Conservation (phyloP, 2,329 filamentous ascomycete genomes). For the Sclerotinia spermophila region DNA sequence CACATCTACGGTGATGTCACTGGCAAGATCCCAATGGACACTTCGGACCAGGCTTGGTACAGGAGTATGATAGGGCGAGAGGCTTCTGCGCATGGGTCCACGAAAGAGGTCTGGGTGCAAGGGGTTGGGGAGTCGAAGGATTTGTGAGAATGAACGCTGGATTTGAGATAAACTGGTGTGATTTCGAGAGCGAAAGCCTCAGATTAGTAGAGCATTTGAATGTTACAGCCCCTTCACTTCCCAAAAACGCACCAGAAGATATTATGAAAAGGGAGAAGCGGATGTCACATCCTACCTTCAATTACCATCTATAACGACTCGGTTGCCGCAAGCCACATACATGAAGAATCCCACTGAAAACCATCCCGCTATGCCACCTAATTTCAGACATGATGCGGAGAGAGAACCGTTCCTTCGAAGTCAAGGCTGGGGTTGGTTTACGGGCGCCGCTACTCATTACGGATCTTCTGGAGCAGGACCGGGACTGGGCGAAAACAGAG, state of each 20-base stretch:
- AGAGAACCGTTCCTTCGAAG: conserved; percentile 42
- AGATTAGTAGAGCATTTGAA: conserved; percentile 45
- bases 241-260: conserved; percentile 17
- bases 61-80: conserved; percentile 47
- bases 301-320: conserved; percentile 40
- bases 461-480: conserved; percentile 40
- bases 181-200: conserved; percentile 45
- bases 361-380: conserved; percentile 38
- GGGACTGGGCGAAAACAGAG: conserved; percentile 43
- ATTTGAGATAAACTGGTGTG: conserved; percentile 52
- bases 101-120: conserved; percentile 41
- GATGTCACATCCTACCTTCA: conserved; percentile 37
- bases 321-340: conserved; percentile 36
- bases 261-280: conserved; percentile 18
- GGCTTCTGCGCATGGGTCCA: conserved; percentile 47
- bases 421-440: conserved; percentile 46
- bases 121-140: conserved; percentile 48
- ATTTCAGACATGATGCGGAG: conserved; percentile 35
- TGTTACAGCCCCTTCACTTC: conserved; percentile 44
- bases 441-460: conserved; percentile 44
- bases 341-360: conserved; percentile 33
- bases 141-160: conserved; percentile 51
- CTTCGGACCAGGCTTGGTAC: conserved; percentile 39
- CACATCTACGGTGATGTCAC: conserved; percentile 47
- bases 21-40: conserved; percentile 29